Base-by-base conservation (phyloP, 345 rosid species). In the Eucalyptus curtisii region DNA sequence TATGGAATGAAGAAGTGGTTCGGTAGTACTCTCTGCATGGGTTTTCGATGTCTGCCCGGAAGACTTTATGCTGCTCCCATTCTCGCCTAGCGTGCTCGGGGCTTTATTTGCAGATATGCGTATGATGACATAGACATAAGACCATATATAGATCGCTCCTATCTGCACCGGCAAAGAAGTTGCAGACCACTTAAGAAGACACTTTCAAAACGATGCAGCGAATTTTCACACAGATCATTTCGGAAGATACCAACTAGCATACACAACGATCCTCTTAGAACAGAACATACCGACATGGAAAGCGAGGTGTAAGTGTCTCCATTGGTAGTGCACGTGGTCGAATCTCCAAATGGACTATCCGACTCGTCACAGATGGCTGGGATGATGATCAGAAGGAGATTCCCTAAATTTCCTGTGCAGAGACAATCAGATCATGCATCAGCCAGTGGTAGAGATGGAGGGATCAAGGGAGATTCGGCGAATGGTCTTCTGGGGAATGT, bases 101-200 rank as follows among this genome's bases (percentile, higher is more conserved):
- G 30, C 44, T 17, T 84, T 87, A 24, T 85, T 88, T 42, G 91
- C 89, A 14, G 71, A 91, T 49, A 87, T 20, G 64, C 91, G 84
- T 92, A 93, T 91, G 25, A 91, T 59, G n/a, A 37, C 49, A 86
- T 91, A 92, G 47, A 89, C 93, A 81, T 93, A 93, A 17, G 93
- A 86, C 95, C 94, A 92, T 64, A 91, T 89, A 71, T 90, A 93
- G 48, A 92, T 87, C 19, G 48, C 91, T 84, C 90, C 91, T 53
- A 92, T 66, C 95, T 93, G 91, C 55, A 86, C 48, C 47, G 13
- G 84, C 30, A 76, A 22, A 76, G 30, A 76, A 40, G 84, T 76
- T 37, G 84, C 47, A 76, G 47, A 40, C 15, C 40, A 64, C 76
- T n/a, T 64, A 15, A n/a, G 40, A 13, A n/a, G 40, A 76, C 15